These are phyloP conservation scores for Euphorbia corollata DNA, from an alignment of 441 rosid genomes.

Conservation along the genomic window DNA sequence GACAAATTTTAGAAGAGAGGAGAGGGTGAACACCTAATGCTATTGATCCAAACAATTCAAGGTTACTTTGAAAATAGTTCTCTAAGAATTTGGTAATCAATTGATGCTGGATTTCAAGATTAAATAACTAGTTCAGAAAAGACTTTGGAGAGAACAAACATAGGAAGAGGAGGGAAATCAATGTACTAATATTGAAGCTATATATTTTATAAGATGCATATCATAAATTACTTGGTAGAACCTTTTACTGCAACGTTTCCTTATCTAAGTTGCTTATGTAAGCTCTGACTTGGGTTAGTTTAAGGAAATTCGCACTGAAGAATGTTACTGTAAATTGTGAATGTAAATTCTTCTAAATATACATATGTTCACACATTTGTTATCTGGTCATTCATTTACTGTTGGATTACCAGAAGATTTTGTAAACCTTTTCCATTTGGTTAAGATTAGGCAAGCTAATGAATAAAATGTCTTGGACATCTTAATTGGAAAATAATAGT, in stretches of 20 bases:
- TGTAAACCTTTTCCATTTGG: neutral
- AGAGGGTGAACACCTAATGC: neutral
- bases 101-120: neutral
- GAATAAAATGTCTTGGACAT: neutral
- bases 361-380: neutral
- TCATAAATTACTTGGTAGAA: neutral
- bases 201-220: neutral
- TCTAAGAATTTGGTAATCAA: neutral
- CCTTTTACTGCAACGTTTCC: neutral
- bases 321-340: neutral
- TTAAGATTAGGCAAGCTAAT: neutral
- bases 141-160: neutral
- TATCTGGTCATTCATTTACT: neutral
- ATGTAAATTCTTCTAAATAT: neutral
- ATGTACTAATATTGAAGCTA: neutral
- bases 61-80: neutral
- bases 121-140: neutral
- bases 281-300: neutral
- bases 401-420: slow-evolving; percentile 2
- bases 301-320: neutral
- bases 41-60: neutral
- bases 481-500: neutral
- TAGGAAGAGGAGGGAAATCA: neutral
- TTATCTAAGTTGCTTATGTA: neutral
- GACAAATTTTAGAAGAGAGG: neutral